phyloP scores from a whole-genome alignment of 768 basidiomycete genomes.

The Rhizopogon rudus region DNA sequence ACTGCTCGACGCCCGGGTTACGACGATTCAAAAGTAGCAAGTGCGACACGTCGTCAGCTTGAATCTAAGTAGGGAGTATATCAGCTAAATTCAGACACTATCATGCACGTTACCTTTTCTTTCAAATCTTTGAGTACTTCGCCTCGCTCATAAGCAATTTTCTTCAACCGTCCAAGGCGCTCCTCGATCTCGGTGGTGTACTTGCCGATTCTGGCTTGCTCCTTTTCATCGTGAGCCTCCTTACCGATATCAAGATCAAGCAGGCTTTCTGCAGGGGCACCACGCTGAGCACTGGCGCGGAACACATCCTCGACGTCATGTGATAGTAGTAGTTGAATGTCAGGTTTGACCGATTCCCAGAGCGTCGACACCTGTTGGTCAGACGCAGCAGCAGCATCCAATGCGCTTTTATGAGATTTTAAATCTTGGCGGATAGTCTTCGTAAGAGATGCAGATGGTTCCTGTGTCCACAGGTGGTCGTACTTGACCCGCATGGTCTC shows the following conservation, averaged over 20 bases:
- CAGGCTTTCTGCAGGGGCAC: conserved; percentile 38
- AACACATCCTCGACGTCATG: conserved; percentile 62
- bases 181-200: conserved; percentile 77
- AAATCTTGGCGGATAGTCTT: conserved; percentile 72
- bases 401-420: conserved; percentile 63
- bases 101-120: conserved; percentile 63
- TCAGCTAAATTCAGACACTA: background rate
- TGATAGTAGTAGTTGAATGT: conserved; percentile 59
- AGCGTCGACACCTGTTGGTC: conserved; percentile 71
- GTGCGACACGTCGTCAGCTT: conserved; percentile 95
- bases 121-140: conserved; percentile 93
- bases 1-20: conserved; percentile 75
- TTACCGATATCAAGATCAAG: conserved; percentile 71
- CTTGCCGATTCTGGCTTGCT: conserved; percentile 60
- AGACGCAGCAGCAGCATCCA: conserved; percentile 74
- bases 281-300: conserved; percentile 42
- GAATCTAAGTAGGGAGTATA: conserved; percentile 50
- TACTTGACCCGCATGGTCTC: conserved; percentile 86
- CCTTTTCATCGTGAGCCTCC: conserved; percentile 59
- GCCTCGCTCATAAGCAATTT: conserved; percentile 79
- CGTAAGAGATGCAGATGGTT: conserved; percentile 70
- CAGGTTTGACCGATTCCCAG: conserved; percentile 66
- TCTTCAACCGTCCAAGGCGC: conserved; percentile 67
- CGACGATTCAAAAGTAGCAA: conserved; percentile 87
- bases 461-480: conserved; percentile 82